Base-by-base conservation (phyloP, 1,139 yeast species). In the Sugiyamaella japonica region DNA sequence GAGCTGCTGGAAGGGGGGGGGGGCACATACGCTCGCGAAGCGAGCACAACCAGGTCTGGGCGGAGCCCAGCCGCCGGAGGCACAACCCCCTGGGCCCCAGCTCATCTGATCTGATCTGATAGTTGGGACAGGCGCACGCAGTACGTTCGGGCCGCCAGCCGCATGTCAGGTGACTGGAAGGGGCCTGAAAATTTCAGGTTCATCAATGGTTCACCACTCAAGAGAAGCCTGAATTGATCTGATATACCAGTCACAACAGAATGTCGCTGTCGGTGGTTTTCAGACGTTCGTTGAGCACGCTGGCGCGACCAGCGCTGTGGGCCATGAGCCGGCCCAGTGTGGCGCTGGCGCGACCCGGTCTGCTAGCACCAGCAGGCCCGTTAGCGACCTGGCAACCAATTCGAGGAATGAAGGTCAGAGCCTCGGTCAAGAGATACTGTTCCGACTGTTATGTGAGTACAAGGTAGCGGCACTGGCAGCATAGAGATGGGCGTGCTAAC, bases 351-450 rank as follows among this genome's bases (percentile, higher is more conserved):
- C 53, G 53, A 15, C 53, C 56, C 9, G 36, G 23, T 39, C 32
- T 36, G 48, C 49, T 25, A 5, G 25, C 15, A 29, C 48, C 23
- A 25, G n/a, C 38, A 8, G 16, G 38, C 38, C 47, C 9, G 32
- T 23, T 40, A 7, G 31, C 45, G 6, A 48, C 3, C 46, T 48
- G 50, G 50, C 20, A 50, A 41, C 66, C 63, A 59, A 41, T 50
- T 37, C 65, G 89, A 67, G 82, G 85, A 5, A 83, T 84, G 75
- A 85, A 85, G 67, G 86, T 84, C 48, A 78, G 84, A 64, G 85
- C 97, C 3, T 82, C 97, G 0, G 96, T 93, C 55, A 90, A 90
- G 76, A 90, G 87, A 76, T 86, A 89, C 72, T 93, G 98, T 72
- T 79, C 85, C 52, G 95, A 89, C 69, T 93, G 99, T 70, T 91